Percentiles rank a stretch among this genome's conserved stretches.
Conservation (phyloP, 2,329 filamentous ascomycete genomes). For the Microdochium trichocladiopsis region DNA sequence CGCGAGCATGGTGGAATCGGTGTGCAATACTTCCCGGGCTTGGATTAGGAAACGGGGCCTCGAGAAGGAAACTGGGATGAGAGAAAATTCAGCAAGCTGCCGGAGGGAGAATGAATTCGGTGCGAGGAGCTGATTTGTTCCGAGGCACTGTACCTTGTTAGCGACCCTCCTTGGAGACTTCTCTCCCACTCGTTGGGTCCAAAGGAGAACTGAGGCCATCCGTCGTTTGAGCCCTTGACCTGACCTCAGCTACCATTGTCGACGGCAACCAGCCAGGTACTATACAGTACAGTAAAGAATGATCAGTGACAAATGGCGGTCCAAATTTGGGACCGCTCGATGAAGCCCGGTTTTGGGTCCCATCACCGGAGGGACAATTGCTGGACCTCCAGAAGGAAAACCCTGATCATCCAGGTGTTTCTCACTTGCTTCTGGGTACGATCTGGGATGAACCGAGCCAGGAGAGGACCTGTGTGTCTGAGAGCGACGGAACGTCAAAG, state of each 20-base stretch:
- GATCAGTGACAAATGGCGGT: no score
- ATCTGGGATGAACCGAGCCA: no score
- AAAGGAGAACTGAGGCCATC: neutral
- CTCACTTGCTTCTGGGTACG: no score
- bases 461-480: no score
- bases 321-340: no score
- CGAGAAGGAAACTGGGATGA: neutral
- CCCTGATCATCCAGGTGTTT: no score
- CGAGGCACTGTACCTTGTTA: neutral
- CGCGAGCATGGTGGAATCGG: slow-evolving; percentile 4
- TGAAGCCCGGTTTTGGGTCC: no score
- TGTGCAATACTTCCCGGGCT: slow-evolving; percentile 1
- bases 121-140: neutral
- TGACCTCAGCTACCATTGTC: neutral
- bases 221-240: neutral
- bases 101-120: neutral
- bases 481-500: neutral
- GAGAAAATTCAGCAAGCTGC: neutral
- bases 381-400: no score
- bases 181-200: neutral
- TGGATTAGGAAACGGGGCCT: neutral
- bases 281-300: no score
- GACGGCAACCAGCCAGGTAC: neutral
- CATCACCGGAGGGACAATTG: no score
- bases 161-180: neutral